Base-by-base conservation (phyloP, 1,139 yeast species). In the Candida dubliniensis region DNA sequence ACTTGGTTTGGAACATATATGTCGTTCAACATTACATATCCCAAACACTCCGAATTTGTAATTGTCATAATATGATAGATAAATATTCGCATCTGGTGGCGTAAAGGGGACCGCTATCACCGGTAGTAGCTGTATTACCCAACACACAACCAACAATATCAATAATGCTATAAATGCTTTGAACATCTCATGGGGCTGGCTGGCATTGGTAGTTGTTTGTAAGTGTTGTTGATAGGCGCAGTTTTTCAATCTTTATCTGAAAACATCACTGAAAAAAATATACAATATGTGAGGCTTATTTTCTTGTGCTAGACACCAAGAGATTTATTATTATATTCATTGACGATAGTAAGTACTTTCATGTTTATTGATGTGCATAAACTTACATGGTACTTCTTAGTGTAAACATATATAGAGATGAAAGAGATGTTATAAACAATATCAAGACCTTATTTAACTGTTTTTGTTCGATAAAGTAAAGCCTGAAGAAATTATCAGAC, bases 31-130 rank as follows among this genome's bases (percentile, higher is more conserved):
- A 46, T 71, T 67, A 53, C 79, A 74, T 30, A 73, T 52, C 1
- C 79, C 79, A 56, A 73, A 69, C 12, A 74, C 77, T 1, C 79
- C 79, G 56, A 66, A 74, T n/a, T 66, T 61, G 43, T 60, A 55
- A 50, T 65, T 62, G 32, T 60, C 58, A 49, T 59, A 69, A 18
- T 53, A 51, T 14, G 74, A 68, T 23, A 71, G 58, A 46, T 61
- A 64, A 24, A 71, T 49, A 30, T 55, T 51, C 27, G 38, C 56
- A 51, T 31, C 44, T 44, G 39, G 53, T 35, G 54, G 53, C 31
- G 77, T 70, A n/a, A 74, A 49, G 3, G 79, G 79, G 6, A 72
- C 78, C 5, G 76, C 63, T 30, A 74, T 62, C 35, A 74, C 69
- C 31, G 76, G 72, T 26, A 74, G 62, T 11, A 74, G 56, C 53